Base-by-base conservation (phyloP, 441 rosid genomes). In the Isatis lusitanica region DNA sequence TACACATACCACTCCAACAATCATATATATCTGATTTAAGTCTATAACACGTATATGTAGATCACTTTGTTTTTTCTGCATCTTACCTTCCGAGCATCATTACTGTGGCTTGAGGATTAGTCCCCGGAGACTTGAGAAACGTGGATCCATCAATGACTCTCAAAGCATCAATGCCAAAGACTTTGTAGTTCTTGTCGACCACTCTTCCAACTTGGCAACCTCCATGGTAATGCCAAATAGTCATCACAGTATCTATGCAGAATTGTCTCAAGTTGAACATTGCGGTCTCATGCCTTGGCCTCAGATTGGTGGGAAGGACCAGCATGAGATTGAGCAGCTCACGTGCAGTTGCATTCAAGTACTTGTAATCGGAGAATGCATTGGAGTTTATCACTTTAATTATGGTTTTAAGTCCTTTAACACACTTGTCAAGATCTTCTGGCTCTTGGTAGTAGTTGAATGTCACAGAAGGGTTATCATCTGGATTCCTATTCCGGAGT, bases 41-140 rank as follows among this genome's bases (percentile, higher is more conserved):
- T 36, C 63, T 39, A 4, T 50, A 9, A 51, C 15, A 66, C 9
- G 24, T 13, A 28, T 26, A 17, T 35, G 35, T 17, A 6, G 9
- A 58, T 57, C n/a, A 11, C 24, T 40, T 39, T 15, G 13, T 2
- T 38, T 24, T 51, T 40, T 4, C 24, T 31, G 28, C 16, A 43
- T 70, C 74, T 74, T 35, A 86, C 90, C 88, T 84, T 74, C 88
- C 88, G 2, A 84, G 84, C 88, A 86, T 84, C 90, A 86, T 83
- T 9, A 83, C 69, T 1, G 90, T 83, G 46, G 88, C 85, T 68
- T 84, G 90, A 43, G 90, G 90, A 76, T 86, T 84, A 7, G 88
- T 84, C 53, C 88, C 90, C 0, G 90, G 90, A 10, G 88, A 78
- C 35, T 46, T 9, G 58, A 35, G 31, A 79, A 84, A 86, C 3